Evolutionary conservation across 257 asterid genomes (phyloP).

Genomic region (Solanum clarkiae): DNA sequence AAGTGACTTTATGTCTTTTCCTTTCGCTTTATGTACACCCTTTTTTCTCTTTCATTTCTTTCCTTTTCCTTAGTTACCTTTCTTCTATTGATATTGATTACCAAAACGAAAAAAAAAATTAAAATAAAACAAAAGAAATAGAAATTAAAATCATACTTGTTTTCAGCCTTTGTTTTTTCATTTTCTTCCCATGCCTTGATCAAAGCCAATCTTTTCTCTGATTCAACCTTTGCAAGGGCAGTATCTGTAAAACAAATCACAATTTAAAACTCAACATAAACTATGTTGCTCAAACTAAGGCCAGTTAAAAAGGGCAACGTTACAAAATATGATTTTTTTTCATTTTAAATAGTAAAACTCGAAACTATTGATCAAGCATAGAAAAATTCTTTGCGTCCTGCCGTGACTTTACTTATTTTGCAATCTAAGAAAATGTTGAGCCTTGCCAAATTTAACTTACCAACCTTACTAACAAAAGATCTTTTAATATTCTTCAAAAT

Average conservation of each 20-base stretch:
- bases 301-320: background rate
- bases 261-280: background rate
- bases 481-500: background rate
- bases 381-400: too few relatives aligned
- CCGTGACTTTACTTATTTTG: background rate
- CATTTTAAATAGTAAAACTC: background rate
- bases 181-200: conserved; percentile 72
- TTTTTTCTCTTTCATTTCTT: too few relatives aligned
- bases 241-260: conserved; percentile 7
- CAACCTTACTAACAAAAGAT: background rate
- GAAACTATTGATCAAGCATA: background rate
- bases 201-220: conserved; percentile 35
- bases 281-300: background rate
- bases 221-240: conserved; percentile 28
- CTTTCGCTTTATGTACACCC: too few relatives aligned
- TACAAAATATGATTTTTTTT: background rate
- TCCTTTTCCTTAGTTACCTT: too few relatives aligned
- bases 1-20: too few relatives aligned
- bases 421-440: background rate
- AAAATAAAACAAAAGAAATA: background rate
- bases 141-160: conserved; percentile 21
- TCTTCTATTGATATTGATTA: too few relatives aligned
- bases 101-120: too few relatives aligned
- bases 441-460: background rate
- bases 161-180: conserved; percentile 44